Conservation (phyloP, 148 eudicot species). For the Cornus florida region DNA sequence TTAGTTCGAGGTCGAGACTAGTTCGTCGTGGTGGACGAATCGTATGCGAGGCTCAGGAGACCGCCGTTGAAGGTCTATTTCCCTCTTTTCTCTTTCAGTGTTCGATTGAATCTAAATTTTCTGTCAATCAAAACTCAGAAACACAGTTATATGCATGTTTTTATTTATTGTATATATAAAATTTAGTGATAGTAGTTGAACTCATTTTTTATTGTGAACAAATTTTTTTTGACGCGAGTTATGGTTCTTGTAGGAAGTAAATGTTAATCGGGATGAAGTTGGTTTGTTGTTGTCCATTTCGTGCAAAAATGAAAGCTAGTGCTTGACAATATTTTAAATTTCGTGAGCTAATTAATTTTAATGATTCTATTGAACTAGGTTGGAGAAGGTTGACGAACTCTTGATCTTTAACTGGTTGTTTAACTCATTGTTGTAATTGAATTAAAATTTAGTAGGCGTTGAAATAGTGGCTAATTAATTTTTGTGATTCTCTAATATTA, state of each 20-base stretch:
- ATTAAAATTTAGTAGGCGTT: too few relatives aligned
- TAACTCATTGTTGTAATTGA: not conserved
- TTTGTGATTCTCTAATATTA: not conserved
- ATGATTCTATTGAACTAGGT: not conserved
- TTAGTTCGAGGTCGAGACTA: slow-evolving; percentile 17
- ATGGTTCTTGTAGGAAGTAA: too few relatives aligned
- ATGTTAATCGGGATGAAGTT: too few relatives aligned
- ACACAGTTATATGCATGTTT: not conserved
- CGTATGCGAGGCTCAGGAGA: slow-evolving; percentile 69
- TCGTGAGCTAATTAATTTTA: not conserved
- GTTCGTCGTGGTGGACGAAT: slow-evolving; percentile 43
- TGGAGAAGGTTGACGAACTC: too few relatives aligned
- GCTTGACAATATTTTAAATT: too few relatives aligned
- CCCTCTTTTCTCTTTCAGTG: not conserved
- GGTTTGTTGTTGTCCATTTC: too few relatives aligned
- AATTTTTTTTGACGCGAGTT: not conserved
- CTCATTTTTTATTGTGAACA: not conserved
- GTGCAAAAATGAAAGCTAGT: too few relatives aligned
- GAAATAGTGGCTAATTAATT: too few relatives aligned
- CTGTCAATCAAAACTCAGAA: not conserved
- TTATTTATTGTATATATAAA: not conserved
- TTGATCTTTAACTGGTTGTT: too few relatives aligned
- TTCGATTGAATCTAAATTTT: not conserved
- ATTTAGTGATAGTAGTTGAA: not conserved
- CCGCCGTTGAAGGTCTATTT: slow-evolving; percentile 61